Percentiles rank a stretch among this genome's conserved stretches.
Evolutionary conservation across 371 early-diverging fungal genomes (phyloP).

Genomic region (Lichtheimia ornata): DNA sequence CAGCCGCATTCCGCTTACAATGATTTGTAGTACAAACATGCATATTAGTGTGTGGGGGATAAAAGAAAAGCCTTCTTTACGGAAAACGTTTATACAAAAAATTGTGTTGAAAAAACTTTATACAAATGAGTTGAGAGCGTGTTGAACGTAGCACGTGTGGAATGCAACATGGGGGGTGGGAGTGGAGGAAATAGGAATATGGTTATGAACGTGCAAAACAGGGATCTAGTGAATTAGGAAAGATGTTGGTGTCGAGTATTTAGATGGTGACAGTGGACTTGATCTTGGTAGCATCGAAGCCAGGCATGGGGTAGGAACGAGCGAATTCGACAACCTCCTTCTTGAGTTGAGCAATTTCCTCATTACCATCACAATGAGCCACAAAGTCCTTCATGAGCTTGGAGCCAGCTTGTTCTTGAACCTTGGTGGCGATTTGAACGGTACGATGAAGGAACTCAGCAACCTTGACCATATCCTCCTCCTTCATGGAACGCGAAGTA

Average conservation of each 20-base stretch:
- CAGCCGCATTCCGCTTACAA: neutral
- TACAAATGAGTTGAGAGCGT: slow-evolving; percentile 10
- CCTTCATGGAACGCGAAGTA: slow-evolving; percentile 90
- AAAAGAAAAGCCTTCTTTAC: too few species aligned
- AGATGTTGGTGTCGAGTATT: slow-evolving; percentile 6
- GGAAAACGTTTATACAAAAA: slow-evolving; percentile 1
- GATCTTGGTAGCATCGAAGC: slow-evolving; percentile 55
- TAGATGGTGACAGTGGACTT: slow-evolving; percentile 49
- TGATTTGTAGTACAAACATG: neutral
- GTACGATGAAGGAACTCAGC: slow-evolving; percentile 88
- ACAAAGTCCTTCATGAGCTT: slow-evolving; percentile 97
- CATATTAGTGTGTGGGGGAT: too few species aligned
- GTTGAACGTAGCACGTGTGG: neutral
- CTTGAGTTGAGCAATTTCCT: slow-evolving; percentile 76
- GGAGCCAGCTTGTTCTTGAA: slow-evolving; percentile 77
- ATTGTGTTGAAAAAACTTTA: slow-evolving; percentile 10
- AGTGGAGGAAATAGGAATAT: neutral
- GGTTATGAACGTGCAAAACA: neutral
- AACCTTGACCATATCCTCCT: slow-evolving; percentile 83
- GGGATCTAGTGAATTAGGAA: neutral
- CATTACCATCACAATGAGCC: slow-evolving; percentile 65
- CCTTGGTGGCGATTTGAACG: slow-evolving; percentile 85
- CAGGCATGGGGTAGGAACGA: slow-evolving; percentile 90
- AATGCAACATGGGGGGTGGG: neutral
- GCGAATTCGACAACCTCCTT: slow-evolving; percentile 93